Percentiles rank a stretch among this genome's conserved stretches.
Evolutionary conservation across 345 rosid genomes (phyloP).

Genomic region (Erucastrum elatum): DNA sequence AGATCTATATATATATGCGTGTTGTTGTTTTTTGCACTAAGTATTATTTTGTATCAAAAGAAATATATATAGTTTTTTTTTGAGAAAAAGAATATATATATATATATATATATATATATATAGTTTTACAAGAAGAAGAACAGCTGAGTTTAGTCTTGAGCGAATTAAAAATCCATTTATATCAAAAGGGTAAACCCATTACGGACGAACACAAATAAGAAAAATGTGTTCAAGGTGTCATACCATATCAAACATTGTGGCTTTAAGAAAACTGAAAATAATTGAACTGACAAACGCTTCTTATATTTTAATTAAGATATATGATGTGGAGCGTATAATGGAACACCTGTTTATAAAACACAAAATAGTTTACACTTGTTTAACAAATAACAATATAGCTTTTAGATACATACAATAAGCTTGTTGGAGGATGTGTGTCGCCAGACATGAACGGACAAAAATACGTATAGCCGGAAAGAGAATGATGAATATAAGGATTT

Average conservation of each 20-base stretch:
- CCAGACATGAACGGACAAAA: conserved; percentile 35
- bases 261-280: neutral
- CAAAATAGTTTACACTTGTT: neutral
- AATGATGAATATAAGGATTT: neutral
- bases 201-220: too few species aligned
- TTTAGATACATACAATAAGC: neutral
- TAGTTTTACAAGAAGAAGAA: neutral
- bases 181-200: too few species aligned
- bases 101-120: neutral
- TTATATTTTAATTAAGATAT: too few species aligned
- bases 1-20: neutral
- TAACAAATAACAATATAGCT: neutral
- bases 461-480: conserved; percentile 11
- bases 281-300: neutral
- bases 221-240: neutral
- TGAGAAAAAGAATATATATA: too few species aligned
- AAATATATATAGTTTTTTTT: neutral
- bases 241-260: neutral
- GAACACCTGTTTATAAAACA: neutral
- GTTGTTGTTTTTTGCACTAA: neutral
- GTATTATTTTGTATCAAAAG: neutral
- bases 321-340: neutral
- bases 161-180: neutral
- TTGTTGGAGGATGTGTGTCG: conserved; percentile 16
- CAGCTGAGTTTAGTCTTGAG: neutral